Conservation (phyloP, 169 alveolate genomes). For the Eimeria maxima region DNA sequence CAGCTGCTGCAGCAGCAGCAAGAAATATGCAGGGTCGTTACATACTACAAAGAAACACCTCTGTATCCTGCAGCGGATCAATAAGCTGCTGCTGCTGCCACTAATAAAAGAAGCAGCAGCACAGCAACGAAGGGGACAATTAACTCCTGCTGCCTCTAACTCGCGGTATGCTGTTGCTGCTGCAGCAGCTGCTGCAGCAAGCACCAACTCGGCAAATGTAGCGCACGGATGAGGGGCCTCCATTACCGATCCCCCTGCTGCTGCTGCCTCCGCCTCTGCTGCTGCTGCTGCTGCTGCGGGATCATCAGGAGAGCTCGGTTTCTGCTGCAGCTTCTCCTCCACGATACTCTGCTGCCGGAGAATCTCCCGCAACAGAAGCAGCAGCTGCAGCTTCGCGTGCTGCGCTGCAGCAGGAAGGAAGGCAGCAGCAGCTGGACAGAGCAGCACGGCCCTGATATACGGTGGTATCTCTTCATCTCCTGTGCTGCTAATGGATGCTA, state of each 20-base stretch:
- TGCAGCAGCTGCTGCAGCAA: constrained; percentile 24
- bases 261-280: not conserved
- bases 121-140: not conserved
- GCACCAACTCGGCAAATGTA: constrained; percentile 8
- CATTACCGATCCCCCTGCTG: not conserved
- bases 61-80: not conserved
- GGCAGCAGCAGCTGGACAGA: constrained; percentile 77
- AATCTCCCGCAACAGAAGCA: constrained; percentile 48
- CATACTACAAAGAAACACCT: constrained; percentile 46
- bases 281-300: constrained; percentile 29
- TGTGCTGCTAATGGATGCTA: constrained; percentile 43
- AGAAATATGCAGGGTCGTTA: constrained; percentile 18
- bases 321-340: constrained; percentile 10
- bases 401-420: constrained; percentile 66
- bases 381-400: constrained; percentile 70
- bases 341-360: not conserved
- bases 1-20: constrained; percentile 76
- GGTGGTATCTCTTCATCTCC: constrained; percentile 75
- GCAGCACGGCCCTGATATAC: constrained; percentile 68
- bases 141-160: not conserved
- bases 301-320: constrained; percentile 18
- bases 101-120: constrained; percentile 23
- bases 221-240: constrained; percentile 64
- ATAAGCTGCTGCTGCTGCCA: constrained; percentile 58
- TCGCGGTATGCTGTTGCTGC: constrained; percentile 20